phyloP scores from a whole-genome alignment of 208 protist genomes.

The Strigomonas culicis region DNA sequence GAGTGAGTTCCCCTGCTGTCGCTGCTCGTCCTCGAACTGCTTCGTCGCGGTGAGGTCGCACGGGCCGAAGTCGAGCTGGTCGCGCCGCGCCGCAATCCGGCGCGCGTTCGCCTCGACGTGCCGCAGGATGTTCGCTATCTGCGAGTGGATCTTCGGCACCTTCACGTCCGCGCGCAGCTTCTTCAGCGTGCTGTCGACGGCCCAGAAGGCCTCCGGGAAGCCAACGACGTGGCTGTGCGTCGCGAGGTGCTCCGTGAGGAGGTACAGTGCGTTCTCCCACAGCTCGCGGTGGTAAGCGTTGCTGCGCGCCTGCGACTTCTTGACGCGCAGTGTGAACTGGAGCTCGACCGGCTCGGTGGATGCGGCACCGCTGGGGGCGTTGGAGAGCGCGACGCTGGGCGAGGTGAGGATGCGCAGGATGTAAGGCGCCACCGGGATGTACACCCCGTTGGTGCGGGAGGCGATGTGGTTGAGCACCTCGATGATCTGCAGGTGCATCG shows the following conservation, averaged over 20 bases:
- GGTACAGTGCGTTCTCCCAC: conserved; percentile 81
- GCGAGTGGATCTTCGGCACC: conserved; percentile 73
- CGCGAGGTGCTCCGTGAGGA: conserved; percentile 85
- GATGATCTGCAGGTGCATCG: conserved; percentile 93
- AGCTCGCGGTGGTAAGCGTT: conserved; percentile 64
- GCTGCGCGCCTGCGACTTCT: conserved; percentile 82
- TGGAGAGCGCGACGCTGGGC: conserved; percentile 62
- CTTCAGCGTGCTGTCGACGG: conserved; percentile 80
- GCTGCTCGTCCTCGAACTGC: conserved; percentile 75
- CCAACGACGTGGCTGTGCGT: conserved; percentile 85
- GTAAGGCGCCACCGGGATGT: conserved; percentile 92
- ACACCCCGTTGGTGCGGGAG: conserved; percentile 74
- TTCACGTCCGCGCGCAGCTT: conserved; percentile 81
- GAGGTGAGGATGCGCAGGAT: conserved; percentile 92
- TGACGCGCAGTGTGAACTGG: conserved; percentile 87
- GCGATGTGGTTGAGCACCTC: conserved; percentile 91
- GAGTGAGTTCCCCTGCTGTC: conserved; percentile 47
- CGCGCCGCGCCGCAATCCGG: conserved; percentile 60
- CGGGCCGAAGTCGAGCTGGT: conserved; percentile 74
- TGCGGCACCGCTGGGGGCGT: conserved; percentile 19
- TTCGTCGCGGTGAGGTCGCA: conserved; percentile 77
- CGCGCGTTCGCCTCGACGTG: conserved; percentile 71
- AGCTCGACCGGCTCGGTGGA: conserved; percentile 62
- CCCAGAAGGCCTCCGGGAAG: conserved; percentile 93
- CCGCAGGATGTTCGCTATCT: conserved; percentile 68